Evolutionary conservation across 306 rosid species (phyloP).

Genomic region (Prunus mongolica): DNA sequence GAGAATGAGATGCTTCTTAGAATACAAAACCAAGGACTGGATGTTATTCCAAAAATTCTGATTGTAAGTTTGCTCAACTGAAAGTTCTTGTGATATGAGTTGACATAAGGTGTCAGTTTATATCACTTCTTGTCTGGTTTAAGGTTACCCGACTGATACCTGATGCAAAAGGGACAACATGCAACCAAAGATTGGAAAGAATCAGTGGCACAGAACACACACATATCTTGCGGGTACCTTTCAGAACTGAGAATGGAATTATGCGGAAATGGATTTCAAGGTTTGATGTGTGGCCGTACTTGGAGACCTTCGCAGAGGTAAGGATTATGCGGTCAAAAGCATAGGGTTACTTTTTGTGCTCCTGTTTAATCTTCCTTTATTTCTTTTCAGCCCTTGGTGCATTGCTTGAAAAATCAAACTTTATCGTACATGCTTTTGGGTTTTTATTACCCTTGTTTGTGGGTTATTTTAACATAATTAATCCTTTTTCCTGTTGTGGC

Average conservation of each 20-base stretch:
- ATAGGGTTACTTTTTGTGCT: background rate
- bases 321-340: background rate
- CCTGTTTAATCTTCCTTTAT: background rate
- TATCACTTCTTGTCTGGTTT: background rate
- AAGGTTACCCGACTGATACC: constrained; percentile 89
- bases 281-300: constrained; percentile 58
- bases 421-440: background rate
- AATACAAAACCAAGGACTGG: constrained; percentile 75
- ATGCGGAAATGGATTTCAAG: constrained; percentile 94
- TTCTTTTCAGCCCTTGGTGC: background rate
- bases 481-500: constrained; percentile 2
- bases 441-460: background rate
- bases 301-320: constrained; percentile 15
- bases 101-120: background rate
- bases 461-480: background rate
- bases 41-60: constrained; percentile 72
- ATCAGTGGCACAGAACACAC: constrained; percentile 77
- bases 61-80: constrained; percentile 48
- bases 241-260: constrained; percentile 68
- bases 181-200: constrained; percentile 91
- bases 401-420: background rate
- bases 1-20: constrained; percentile 87
- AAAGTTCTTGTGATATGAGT: constrained; percentile 10
- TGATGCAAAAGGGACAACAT: constrained; percentile 88
- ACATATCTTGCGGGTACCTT: constrained; percentile 90